phyloP scores from a whole-genome alignment of 2,329 filamentous ascomycete genomes.

The Stromatinia cepivora region DNA sequence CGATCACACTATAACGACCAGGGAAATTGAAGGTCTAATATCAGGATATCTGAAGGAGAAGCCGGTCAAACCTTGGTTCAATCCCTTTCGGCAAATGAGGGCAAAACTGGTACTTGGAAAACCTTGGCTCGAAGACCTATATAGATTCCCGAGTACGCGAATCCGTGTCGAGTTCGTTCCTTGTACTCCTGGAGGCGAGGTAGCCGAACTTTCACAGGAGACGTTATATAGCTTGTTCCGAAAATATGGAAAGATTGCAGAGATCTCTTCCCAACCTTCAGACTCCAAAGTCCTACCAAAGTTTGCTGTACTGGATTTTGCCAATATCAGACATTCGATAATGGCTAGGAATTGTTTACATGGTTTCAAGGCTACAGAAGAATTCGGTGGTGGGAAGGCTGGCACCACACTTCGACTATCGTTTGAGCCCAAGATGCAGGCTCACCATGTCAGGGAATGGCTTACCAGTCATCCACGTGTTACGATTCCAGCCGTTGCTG shows the following conservation, averaged over 20 bases:
- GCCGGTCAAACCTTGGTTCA: slow-evolving; percentile 87
- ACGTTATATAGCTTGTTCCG: slow-evolving; percentile 84
- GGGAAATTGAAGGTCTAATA: slow-evolving; percentile 60
- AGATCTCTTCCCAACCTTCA: slow-evolving; percentile 78
- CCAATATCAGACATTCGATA: slow-evolving; percentile 49
- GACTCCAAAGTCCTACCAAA: slow-evolving; percentile 84
- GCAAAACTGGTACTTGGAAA: slow-evolving; percentile 75
- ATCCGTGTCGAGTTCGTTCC: slow-evolving; percentile 85
- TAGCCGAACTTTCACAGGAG: slow-evolving; percentile 81
- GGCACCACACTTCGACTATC: slow-evolving; percentile 79
- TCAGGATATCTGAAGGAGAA: slow-evolving; percentile 64
- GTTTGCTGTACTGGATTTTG: slow-evolving; percentile 78
- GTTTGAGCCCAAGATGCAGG: slow-evolving; percentile 77
- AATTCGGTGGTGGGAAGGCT: slow-evolving; percentile 69
- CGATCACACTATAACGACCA: slow-evolving; percentile 45
- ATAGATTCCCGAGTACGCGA: slow-evolving; percentile 73
- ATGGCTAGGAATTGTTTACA: slow-evolving; percentile 68
- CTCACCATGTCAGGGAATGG: slow-evolving; percentile 84
- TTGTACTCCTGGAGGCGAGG: slow-evolving; percentile 65
- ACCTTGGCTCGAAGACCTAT: slow-evolving; percentile 93
- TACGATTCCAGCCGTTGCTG: slow-evolving; percentile 79
- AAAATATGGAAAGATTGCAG: slow-evolving; percentile 83
- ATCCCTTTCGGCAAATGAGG: slow-evolving; percentile 70
- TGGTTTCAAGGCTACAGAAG: slow-evolving; percentile 70
- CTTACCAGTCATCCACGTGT: slow-evolving; percentile 74